Base-by-base conservation (phyloP, 345 rosid species). In the Erysimum cheiranthoides region DNA sequence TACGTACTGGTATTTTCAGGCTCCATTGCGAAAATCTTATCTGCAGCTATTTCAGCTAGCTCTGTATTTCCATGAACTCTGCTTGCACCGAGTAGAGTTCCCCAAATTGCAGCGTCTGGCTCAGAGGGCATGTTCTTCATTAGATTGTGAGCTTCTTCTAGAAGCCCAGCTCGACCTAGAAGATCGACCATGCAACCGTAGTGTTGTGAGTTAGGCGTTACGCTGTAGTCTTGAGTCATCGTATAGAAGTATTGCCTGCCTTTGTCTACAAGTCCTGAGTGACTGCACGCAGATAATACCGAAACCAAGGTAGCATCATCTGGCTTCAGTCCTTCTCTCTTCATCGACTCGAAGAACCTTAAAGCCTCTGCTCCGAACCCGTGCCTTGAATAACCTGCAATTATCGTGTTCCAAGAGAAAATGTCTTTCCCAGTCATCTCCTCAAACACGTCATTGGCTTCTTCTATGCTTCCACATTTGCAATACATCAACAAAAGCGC, bases 31-130 rank as follows among this genome's bases (percentile, higher is more conserved):
- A 86, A 87, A 60, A 89, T 78, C 32, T n/a, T n/a, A n/a, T n/a
- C n/a, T n/a, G n/a, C n/a, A n/a, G n/a, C n/a, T n/a, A n/a, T n/a
- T n/a, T n/a, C 90, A 14, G 85, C 91, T 75, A 87, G 68, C 71
- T 83, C 82, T 43, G 84, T 87, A 56, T 89, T 79, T 66, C 89
- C 86, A 71, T 89, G 88, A 32, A 86, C 82, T 82, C 87, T 81
- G 86, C 94, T 84, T 74, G 94, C 94, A 66, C 89, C 94, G 4
- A 89, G 91, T 71, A 89, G 82, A 71, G 94, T 89, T 62, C 94
- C 94, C 94, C 91, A 89, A 31, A 88, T 85, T 64, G 91, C 85
- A 42, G 86, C 94, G 61, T 87, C 91, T 78, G 94, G 87, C 71
- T 83, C 75, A 64, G 84, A 86, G 42, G 91, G 90, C 90, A 89